Evolutionary conservation across 441 rosid genomes (phyloP), one percentile per base, ranked within the genome.

Genomic region (Melastoma candidum): DNA sequence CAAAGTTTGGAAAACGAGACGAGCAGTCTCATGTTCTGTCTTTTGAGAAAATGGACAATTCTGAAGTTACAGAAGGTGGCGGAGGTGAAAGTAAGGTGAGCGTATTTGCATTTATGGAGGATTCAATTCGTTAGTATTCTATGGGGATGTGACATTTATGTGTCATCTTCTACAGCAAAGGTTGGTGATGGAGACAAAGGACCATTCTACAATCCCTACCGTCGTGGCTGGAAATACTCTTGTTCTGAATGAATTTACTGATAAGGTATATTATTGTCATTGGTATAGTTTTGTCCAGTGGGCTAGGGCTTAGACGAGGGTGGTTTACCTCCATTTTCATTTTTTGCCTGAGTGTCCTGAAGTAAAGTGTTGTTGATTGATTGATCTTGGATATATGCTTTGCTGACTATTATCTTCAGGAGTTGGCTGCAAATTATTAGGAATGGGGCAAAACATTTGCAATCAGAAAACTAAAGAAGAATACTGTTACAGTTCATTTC

Each of bases 1-100:
- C 81, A 48, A 81, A 83, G 64, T 59, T 68, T 69, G 78, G 58
- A 29, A 29, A 29, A 46, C 77, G 71, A 70, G 80, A 70, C 71
- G 78, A 71, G 60, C 72, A 46, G 59, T 65, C 69, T 8, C 75
- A 73, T 58, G 62, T 63, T 48, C 62, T 65, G 70, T 65, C 60
- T 56, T 63, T 47, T 52, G 80, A 61, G 51, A 71, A 75, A 66
- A 49, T 67, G 71, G 69, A 60, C 65, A 77, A 68, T 63, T 68
- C 70, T n/a, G 57, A 73, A 62, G 57, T 46, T 68, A 65, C 57
- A 49, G 72, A 74, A 53, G 70, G 58, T 73, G 64, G 58, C 58
- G 80, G 70, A 50, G 71, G 57, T 58, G 57, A 71, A 67, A 69
- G 56, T 58, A 78, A 63, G 36, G 36, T 29, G 2, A 29, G 36